Conservation (phyloP, 176 grass and related monocot species). For the Aechmea fasciata region DNA sequence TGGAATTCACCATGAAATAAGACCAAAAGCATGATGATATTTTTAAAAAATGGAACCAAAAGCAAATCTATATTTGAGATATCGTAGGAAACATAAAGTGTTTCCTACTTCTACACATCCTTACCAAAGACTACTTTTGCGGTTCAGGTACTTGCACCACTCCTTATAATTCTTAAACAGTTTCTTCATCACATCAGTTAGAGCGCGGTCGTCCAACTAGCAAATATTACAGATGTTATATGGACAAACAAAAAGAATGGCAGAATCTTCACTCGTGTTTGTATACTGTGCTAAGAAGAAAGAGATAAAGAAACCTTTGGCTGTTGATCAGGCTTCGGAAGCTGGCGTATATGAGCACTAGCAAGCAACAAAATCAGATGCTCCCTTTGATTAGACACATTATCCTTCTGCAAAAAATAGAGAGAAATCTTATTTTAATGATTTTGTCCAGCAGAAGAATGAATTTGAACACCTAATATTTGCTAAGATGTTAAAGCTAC, state of each 20-base stretch:
- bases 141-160: slow-evolving; percentile 87
- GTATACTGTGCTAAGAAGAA: not conserved
- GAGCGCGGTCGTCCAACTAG: slow-evolving; percentile 72
- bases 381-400: slow-evolving; percentile 87
- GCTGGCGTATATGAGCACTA: slow-evolving; percentile 65
- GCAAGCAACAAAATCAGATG: slow-evolving; percentile 96
- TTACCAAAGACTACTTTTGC: slow-evolving; percentile 86
- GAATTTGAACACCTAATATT: not conserved
- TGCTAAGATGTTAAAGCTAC: slow-evolving; percentile 3
- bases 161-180: slow-evolving; percentile 88
- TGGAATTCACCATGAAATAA: not conserved
- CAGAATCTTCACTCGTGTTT: not conserved
- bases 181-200: slow-evolving; percentile 68
- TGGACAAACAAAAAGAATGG: not conserved
- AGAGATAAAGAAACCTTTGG: slow-evolving; percentile 50
- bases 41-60: too few species aligned
- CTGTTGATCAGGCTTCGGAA: slow-evolving; percentile 63
- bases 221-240: not conserved
- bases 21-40: too few species aligned
- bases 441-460: not conserved
- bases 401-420: slow-evolving; percentile 60
- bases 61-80: too few species aligned
- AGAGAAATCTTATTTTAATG: not conserved
- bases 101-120: slow-evolving; percentile 6
- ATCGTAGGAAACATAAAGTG: too few species aligned